phyloP scores from a whole-genome alignment of 2,329 filamentous ascomycete genomes.

The Pyrenophora graminea region DNA sequence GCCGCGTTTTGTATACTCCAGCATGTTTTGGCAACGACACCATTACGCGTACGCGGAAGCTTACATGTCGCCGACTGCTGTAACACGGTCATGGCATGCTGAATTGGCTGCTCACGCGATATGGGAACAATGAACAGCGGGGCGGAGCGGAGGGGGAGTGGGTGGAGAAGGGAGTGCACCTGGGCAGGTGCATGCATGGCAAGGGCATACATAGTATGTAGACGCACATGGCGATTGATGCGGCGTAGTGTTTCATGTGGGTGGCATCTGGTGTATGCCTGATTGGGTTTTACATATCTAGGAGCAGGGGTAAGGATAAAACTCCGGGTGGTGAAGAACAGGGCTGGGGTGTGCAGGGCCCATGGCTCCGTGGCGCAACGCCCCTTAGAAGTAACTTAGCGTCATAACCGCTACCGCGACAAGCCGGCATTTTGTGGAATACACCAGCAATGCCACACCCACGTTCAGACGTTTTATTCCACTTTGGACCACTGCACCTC shows the following conservation, averaged over 20 bases:
- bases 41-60: no score
- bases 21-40: no score
- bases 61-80: no score
- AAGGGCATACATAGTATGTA: not conserved
- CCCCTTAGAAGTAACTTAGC: constrained; percentile 2
- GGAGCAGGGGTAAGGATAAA: constrained; percentile 1
- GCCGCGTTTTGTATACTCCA: no score
- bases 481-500: not conserved
- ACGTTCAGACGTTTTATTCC: not conserved
- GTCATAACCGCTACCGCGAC: constrained; percentile 9
- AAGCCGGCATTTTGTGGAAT: constrained; percentile 9
- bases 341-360: constrained; percentile 1
- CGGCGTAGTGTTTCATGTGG: constrained; percentile 1
- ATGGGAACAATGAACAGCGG: constrained; percentile 2
- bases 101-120: constrained; percentile 4
- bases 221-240: not conserved
- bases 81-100: not conserved
- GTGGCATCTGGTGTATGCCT: not conserved
- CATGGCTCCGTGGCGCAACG: constrained; percentile 3
- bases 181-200: constrained; percentile 2
- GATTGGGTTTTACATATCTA: not conserved
- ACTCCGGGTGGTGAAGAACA: constrained; percentile 2
- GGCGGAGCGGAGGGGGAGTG: constrained; percentile 1
- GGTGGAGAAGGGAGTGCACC: constrained; percentile 2
- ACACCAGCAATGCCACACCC: not conserved